A percentile compares a stretch with the other conserved stretches of the same genome.
phyloP scores from a whole-genome alignment of 1,284 basidiomycete genomes.

The Heterobasidion occidentale region DNA sequence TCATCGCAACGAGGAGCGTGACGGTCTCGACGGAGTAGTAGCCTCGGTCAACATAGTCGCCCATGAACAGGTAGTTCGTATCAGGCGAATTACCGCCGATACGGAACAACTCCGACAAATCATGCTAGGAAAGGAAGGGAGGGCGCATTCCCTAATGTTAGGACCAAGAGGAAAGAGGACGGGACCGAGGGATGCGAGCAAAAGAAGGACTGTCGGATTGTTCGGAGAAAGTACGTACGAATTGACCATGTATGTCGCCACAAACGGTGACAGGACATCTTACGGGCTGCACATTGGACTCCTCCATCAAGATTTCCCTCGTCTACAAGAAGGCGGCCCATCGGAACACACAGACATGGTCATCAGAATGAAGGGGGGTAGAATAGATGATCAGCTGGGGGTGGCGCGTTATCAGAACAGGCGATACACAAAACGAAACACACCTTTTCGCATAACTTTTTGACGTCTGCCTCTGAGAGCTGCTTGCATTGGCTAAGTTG shows the following conservation, averaged over 20 bases:
- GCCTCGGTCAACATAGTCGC: constrained; percentile 98
- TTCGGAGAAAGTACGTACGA: constrained; percentile 59
- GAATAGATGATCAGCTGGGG: neutral
- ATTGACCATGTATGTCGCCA: constrained; percentile 99
- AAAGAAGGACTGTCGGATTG: constrained; percentile 9
- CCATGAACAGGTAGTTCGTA: constrained; percentile 99
- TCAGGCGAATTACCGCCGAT: constrained; percentile 99
- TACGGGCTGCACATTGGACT: constrained; percentile 97
- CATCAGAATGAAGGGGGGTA: constrained; percentile 4
- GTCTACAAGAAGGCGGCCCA: constrained; percentile 49
- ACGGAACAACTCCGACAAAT: constrained; percentile 97
- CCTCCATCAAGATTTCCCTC: constrained; percentile 95
- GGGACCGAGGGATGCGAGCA: constrained; percentile 13
- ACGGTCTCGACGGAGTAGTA: constrained; percentile 99
- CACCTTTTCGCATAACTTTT: constrained; percentile 98
- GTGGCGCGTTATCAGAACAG: constrained; percentile 16
- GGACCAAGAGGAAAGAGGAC: constrained; percentile 6
- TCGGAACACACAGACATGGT: constrained; percentile 9
- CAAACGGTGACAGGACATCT: constrained; percentile 97
- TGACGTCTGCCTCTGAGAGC: constrained; percentile 92
- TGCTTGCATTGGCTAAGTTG: constrained; percentile 99
- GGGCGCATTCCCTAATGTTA: constrained; percentile 2
- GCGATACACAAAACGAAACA: constrained; percentile 21
- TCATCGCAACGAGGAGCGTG: constrained; percentile 95
- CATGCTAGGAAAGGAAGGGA: constrained; percentile 59